A percentile compares a stretch with the other conserved stretches of the same genome.
These are phyloP conservation scores for Neonectria sp. DNA, from an alignment of 2,329 filamentous ascomycete genomes.

Conservation along the genomic window DNA sequence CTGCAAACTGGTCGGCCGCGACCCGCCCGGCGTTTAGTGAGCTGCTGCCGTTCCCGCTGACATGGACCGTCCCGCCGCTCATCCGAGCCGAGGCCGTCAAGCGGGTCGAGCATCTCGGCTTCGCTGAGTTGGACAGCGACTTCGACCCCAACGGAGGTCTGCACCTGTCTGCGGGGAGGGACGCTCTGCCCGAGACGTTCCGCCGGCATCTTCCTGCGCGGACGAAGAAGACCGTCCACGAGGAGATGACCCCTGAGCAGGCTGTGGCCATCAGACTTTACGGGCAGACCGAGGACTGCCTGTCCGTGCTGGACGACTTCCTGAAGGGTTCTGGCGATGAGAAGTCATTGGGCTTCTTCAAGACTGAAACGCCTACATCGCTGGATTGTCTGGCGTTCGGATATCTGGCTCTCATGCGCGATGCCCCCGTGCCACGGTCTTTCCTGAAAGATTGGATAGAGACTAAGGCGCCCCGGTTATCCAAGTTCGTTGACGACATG, in stretches of 20 bases:
- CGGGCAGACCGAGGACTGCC: conserved; percentile 78
- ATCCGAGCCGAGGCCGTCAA: conserved; percentile 79
- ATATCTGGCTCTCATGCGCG: conserved; percentile 82
- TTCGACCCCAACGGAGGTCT: conserved; percentile 57
- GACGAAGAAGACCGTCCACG: conserved; percentile 71
- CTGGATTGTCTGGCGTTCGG: conserved; percentile 87
- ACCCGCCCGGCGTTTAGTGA: conserved; percentile 87
- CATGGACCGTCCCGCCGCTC: conserved; percentile 86
- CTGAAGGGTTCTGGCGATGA: conserved; percentile 44
- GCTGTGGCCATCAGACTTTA: conserved; percentile 83
- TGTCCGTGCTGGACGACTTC: conserved; percentile 78
- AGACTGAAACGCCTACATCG: conserved; percentile 43
- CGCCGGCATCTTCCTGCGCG: conserved; percentile 55
- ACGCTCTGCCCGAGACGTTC: conserved; percentile 58
- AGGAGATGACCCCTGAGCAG: conserved; percentile 78
- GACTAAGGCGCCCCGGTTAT: conserved; percentile 49
- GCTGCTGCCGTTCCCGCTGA: conserved; percentile 87
- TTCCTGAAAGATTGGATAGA: conserved; percentile 60
- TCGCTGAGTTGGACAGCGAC: conserved; percentile 78
- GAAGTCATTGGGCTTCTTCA: conserved; percentile 52
- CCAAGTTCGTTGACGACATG: conserved; percentile 52
- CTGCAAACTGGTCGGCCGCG: conserved; percentile 84
- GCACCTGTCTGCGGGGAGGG: conserved; percentile 55
- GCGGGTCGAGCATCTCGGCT: conserved; percentile 78
- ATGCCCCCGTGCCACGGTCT: conserved; percentile 60